phyloP scores from a whole-genome alignment of 768 basidiomycete species.

The Tylopilus felleus region DNA sequence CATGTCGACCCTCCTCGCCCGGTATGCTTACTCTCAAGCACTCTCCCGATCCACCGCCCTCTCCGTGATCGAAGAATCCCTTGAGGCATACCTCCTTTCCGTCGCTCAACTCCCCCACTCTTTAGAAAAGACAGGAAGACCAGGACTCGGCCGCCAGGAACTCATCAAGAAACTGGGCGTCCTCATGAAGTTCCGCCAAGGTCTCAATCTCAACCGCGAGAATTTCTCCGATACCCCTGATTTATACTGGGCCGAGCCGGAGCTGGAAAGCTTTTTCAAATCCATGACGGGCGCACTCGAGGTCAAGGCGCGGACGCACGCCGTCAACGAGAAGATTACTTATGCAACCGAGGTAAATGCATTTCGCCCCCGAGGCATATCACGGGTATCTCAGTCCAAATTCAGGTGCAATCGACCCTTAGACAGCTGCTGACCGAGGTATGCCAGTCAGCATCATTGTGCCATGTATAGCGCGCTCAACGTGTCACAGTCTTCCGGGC shows the following conservation, averaged over 20 bases:
- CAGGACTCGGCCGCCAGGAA: conserved; percentile 73
- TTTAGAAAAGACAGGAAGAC: conserved; percentile 75
- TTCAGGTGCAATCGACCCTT: conserved; percentile 79
- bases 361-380: background rate
- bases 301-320: conserved; percentile 73
- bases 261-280: conserved; percentile 86
- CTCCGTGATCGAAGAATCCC: conserved; percentile 78
- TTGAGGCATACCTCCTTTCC: conserved; percentile 80
- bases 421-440: conserved; percentile 86
- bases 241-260: conserved; percentile 94
- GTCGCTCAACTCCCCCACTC: conserved; percentile 78
- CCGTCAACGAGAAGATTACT: conserved; percentile 89
- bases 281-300: conserved; percentile 84
- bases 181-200: conserved; percentile 88
- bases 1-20: conserved; percentile 70
- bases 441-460: background rate
- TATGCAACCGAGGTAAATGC: conserved; percentile 70
- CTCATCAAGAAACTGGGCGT: conserved; percentile 92
- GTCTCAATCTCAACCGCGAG: conserved; percentile 84
- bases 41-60: conserved; percentile 86
- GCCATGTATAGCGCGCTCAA: background rate
- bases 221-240: conserved; percentile 89
- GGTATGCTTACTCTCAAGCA: conserved; percentile 91
- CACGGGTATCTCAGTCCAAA: background rate
- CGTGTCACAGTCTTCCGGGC: conserved; percentile 67